Base-by-base conservation (phyloP, 345 rosid species). In the Diplotaxis tenuifolia region DNA sequence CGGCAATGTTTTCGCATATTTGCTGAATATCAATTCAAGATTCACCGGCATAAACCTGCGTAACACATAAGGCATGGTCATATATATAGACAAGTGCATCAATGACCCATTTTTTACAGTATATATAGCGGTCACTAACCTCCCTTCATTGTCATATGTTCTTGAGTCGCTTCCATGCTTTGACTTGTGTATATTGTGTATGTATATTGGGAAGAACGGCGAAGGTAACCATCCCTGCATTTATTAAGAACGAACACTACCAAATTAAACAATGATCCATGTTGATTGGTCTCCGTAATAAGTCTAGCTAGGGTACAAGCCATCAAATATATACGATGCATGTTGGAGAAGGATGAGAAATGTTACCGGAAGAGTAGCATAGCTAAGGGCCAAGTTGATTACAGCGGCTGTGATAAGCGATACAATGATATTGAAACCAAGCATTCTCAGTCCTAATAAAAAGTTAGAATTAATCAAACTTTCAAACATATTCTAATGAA, bases 181-280 rank as follows among this genome's bases (percentile, higher is more conserved):
- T 28, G 80, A 83, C 71, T 73, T 92, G 83, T 94, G 96, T 57
- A 94, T 89, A 83, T 93, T 93, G 77, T 73, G 76, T 21, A 93
- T 79, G 84, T 91, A 85, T 49, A 91, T 80, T 5, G 99, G 97
- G 34, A 90, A 83, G 75, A 88, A 78, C 4, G 89, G 96, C 18
- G 92, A 87, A 38, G 99, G 99, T 6, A 95, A 19, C 96, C 97
- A 92, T 3, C 96, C 90, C 96, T 88, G 65, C 4, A 11, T 8
- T 42, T 3, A 42, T 38, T 10, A 60, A 47, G 21, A 16, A 9
- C n/a, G 0, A 27, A 42, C 36, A 28, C 25, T 65, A 56, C 9
- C 49, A 6, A 20, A 6, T 27, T 45, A 4, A 57, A 31, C 59
- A 36, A 6, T 0, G 18, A 68, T 59, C 27, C 11, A 11, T 8